Percentiles rank a stretch among this genome's conserved stretches.
phyloP scores from a whole-genome alignment of 2,329 filamentous ascomycete genomes.

The Tolypocladium guangdongense region DNA sequence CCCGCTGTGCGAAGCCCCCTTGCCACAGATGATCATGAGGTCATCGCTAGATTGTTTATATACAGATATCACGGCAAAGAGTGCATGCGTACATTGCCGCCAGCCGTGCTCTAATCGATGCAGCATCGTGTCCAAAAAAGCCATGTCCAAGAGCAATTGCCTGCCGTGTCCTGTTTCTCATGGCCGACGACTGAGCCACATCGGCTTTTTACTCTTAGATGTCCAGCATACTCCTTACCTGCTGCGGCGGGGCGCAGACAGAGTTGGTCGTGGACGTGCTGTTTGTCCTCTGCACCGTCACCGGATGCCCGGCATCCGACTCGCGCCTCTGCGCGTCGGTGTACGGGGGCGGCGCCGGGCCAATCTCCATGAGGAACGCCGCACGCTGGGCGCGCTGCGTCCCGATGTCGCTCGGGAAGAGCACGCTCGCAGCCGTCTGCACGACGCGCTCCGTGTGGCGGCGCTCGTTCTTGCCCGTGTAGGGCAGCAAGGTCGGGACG shows the following conservation, averaged over 20 bases:
- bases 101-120: not conserved
- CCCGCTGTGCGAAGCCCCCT: not conserved
- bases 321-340: slow-evolving; percentile 13
- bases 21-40: not conserved
- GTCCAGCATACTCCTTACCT: slow-evolving; percentile 48
- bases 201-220: slow-evolving; percentile 22
- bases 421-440: slow-evolving; percentile 30
- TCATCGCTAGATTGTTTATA: not conserved
- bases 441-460: slow-evolving; percentile 33
- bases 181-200: not conserved
- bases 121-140: not conserved
- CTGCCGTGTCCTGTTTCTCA: not conserved
- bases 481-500: slow-evolving; percentile 16
- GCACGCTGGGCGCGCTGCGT: slow-evolving; percentile 21
- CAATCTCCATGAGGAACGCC: slow-evolving; percentile 26
- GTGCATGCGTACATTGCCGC: not conserved
- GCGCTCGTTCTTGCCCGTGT: slow-evolving; percentile 32
- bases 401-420: slow-evolving; percentile 34
- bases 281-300: slow-evolving; percentile 27
- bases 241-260: slow-evolving; percentile 36
- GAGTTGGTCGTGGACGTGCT: slow-evolving; percentile 37
- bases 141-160: not conserved
- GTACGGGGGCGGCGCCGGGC: slow-evolving; percentile 30
- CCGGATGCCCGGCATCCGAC: slow-evolving; percentile 13
- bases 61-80: not conserved